phyloP scores from a whole-genome alignment of 2,329 filamentous ascomycete species.

The Fusarium penzigii region DNA sequence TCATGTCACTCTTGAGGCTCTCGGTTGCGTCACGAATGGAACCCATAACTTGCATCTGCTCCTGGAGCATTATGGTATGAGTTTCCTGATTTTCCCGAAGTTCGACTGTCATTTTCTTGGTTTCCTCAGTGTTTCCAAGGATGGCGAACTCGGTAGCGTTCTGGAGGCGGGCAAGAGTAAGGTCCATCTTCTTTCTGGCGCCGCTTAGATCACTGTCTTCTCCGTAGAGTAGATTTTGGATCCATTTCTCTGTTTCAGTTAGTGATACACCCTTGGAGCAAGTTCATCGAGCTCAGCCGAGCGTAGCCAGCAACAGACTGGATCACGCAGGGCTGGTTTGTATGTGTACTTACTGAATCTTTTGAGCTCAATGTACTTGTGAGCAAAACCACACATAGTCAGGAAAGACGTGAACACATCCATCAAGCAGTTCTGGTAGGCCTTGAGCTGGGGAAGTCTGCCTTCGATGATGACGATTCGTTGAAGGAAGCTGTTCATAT shows the following conservation, averaged over 20 bases:
- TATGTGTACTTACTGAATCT: conserved; percentile 29
- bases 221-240: conserved; percentile 31
- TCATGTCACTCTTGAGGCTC: conserved; percentile 28
- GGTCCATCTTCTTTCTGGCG: conserved; percentile 32
- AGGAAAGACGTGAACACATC: conserved; percentile 39
- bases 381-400: conserved; percentile 35
- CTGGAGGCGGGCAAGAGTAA: conserved; percentile 29
- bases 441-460: conserved; percentile 30
- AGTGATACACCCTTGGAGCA: not conserved
- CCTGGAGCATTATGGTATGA: conserved; percentile 28
- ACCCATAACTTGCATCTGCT: conserved; percentile 27
- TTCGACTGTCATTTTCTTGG: conserved; percentile 28
- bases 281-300: no score
- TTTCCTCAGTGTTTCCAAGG: conserved; percentile 34
- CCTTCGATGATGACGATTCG: conserved; percentile 36
- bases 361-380: conserved; percentile 36
- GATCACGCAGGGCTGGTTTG: no score
- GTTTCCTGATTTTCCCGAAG: conserved; percentile 28
- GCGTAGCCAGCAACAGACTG: no score
- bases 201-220: conserved; percentile 33
- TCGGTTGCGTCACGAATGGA: conserved; percentile 29
- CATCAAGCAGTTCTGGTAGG: conserved; percentile 37
- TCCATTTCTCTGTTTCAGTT: conserved; percentile 30
- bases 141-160: conserved; percentile 37
- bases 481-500: conserved; percentile 39